phyloP scores from a whole-genome alignment of 176 grass and related monocot genomes.

The Avena insularis region DNA sequence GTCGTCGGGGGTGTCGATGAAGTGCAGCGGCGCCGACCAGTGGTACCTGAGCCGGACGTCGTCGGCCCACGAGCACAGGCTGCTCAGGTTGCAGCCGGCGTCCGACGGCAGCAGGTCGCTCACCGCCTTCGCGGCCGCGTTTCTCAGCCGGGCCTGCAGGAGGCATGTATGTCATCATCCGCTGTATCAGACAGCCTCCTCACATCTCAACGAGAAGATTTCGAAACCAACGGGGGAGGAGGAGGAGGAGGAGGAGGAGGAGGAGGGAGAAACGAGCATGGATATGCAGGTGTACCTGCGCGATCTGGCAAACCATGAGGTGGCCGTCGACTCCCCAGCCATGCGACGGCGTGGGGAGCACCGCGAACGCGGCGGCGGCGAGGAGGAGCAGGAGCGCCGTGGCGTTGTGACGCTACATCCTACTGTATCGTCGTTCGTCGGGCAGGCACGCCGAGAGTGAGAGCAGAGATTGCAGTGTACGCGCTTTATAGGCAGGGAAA shows the following conservation, averaged over 20 bases:
- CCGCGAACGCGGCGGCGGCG: slow-evolving; percentile 3
- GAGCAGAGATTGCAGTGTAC: too few relatives aligned
- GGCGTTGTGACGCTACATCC: background rate
- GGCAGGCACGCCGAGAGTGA: too few relatives aligned
- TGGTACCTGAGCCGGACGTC: slow-evolving; percentile 48
- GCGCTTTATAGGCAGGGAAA: too few relatives aligned
- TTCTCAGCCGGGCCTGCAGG: slow-evolving; percentile 36
- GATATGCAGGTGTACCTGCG: slow-evolving; percentile 39
- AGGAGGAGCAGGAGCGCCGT: background rate
- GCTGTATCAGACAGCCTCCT: background rate
- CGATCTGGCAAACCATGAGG: slow-evolving; percentile 62
- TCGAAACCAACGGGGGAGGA: background rate
- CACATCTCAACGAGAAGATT: background rate
- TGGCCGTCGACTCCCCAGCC: slow-evolving; percentile 70
- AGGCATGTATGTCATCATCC: too few relatives aligned
- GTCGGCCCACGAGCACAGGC: slow-evolving; percentile 69
- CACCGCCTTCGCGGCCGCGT: slow-evolving; percentile 48
- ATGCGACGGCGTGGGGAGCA: slow-evolving; percentile 38
- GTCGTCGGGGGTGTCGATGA: slow-evolving; percentile 61
- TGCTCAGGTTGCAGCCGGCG: slow-evolving; percentile 55
- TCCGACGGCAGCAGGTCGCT: slow-evolving; percentile 60
- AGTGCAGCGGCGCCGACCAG: slow-evolving; percentile 66
- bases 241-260: background rate
- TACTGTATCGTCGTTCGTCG: background rate
- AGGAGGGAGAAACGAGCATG: background rate